These are phyloP conservation scores for Aquilaria sinensis DNA, from an alignment of 345 rosid species.

Conservation along the genomic window DNA sequence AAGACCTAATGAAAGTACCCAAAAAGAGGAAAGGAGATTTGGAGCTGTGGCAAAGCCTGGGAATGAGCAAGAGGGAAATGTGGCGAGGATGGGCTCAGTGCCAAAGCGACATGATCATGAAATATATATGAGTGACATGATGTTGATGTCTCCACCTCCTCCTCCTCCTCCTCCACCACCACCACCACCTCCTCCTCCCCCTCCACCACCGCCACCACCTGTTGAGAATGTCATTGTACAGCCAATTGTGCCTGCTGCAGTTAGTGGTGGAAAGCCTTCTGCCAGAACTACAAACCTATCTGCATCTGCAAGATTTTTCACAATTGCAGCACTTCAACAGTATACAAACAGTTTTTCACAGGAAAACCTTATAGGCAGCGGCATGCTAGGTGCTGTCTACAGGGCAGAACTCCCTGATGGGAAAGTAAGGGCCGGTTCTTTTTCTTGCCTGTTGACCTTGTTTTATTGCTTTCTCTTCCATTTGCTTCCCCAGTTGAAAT, in stretches of 20 bases:
- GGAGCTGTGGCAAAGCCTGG: constrained; percentile 41
- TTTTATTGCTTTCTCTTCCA: no score
- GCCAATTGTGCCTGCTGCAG: constrained; percentile 49
- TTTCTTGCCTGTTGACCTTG: no score
- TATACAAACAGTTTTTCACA: constrained; percentile 94
- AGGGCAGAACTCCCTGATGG: constrained; percentile 79
- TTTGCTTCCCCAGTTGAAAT: no score
- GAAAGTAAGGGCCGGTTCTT: constrained; percentile 40
- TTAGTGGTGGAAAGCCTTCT: constrained; percentile 37
- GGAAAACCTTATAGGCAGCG: constrained; percentile 79
- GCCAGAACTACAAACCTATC: constrained; percentile 27
- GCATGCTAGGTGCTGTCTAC: constrained; percentile 94
- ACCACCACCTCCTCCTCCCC: constrained; percentile 40
- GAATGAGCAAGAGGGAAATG: constrained; percentile 38
- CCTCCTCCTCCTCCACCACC: constrained; percentile 42
- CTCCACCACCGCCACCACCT: constrained; percentile 51
- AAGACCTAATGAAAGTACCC: constrained; percentile 29
- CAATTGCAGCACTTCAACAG: constrained; percentile 94
- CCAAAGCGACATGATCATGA: constrained; percentile 46
- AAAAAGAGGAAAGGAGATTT: constrained; percentile 29
- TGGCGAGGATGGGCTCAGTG: constrained; percentile 20
- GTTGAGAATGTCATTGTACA: constrained; percentile 45
- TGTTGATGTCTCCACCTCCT: constrained; percentile 36
- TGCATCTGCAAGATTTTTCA: constrained; percentile 68
- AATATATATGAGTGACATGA: constrained; percentile 46